A percentile compares a stretch with the other conserved stretches of the same genome.
phyloP scores from a whole-genome alignment of 139 green algal species.

The Micromonas pusilla region DNA sequence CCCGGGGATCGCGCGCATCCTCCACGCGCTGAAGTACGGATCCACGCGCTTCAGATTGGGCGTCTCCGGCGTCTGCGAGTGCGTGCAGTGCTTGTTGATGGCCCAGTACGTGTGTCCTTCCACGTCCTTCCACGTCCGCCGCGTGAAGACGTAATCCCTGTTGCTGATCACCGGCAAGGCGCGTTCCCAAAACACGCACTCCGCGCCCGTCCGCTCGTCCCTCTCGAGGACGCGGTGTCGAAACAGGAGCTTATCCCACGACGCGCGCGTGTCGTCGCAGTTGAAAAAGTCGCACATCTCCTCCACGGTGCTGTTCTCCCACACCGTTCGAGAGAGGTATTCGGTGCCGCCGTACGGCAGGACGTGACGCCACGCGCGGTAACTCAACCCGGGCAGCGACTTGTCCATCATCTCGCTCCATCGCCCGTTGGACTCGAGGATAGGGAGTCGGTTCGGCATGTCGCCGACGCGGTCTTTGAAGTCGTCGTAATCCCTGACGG shows the following conservation, averaged over 20 bases:
- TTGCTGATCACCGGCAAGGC: constrained; percentile 11
- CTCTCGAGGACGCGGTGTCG: background rate
- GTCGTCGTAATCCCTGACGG: background rate
- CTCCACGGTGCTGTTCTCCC: constrained; percentile 6
- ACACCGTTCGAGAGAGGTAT: constrained; percentile 14
- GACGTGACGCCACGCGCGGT: constrained; percentile 13
- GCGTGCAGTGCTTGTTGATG: constrained; percentile 4
- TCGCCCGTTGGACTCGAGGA: background rate
- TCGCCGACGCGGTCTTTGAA: background rate
- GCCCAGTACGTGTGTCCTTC: constrained; percentile 5
- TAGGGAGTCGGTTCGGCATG: background rate
- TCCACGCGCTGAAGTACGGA: constrained; percentile 12
- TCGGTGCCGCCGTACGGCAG: constrained; percentile 22
- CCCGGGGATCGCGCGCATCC: constrained; percentile 7
- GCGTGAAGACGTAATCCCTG: constrained; percentile 24
- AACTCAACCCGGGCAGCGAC: background rate
- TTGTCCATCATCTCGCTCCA: constrained; percentile 21
- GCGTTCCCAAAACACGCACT: constrained; percentile 16
- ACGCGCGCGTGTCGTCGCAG: background rate
- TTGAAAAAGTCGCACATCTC: constrained; percentile 27
- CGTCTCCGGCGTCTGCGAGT: background rate
- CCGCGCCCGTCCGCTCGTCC: constrained; percentile 5
- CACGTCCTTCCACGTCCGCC: constrained; percentile 22
- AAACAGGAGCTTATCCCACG: background rate
- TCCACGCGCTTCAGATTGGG: constrained; percentile 9